phyloP scores from a whole-genome alignment of 257 asterid genomes.

The Capsicum chinense region DNA sequence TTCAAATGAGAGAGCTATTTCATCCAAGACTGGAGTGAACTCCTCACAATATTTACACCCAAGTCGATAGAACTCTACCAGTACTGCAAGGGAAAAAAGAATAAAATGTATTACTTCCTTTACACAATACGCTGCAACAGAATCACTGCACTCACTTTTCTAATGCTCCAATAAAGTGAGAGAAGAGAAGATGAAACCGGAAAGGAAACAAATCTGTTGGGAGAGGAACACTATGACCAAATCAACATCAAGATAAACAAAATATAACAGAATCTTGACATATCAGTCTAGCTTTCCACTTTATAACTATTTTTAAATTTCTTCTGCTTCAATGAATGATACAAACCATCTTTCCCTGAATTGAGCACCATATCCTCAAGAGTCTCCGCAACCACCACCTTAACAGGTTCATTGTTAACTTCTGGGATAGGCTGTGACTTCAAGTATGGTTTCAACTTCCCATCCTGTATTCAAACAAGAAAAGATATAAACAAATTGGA shows the following conservation, averaged over 20 bases:
- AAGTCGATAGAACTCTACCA: constrained; percentile 79
- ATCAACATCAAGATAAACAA: neutral
- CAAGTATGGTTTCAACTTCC: constrained; percentile 59
- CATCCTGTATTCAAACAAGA: constrained; percentile 52
- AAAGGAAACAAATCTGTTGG: neutral
- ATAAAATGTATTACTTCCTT: neutral
- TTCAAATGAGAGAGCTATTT: constrained; percentile 69
- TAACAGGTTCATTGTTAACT: constrained; percentile 75
- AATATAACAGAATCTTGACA: neutral
- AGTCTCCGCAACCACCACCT: constrained; percentile 75
- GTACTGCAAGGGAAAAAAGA: constrained; percentile 45
- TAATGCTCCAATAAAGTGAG: neutral
- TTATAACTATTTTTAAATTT: neutral
- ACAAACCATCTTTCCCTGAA: constrained; percentile 74
- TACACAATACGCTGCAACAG: neutral
- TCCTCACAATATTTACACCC: constrained; percentile 89
- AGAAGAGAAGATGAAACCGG: no score
- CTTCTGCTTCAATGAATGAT: neutral
- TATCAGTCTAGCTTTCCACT: neutral
- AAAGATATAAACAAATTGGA: neutral
- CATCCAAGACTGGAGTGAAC: constrained; percentile 84
- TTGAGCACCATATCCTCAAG: constrained; percentile 66
- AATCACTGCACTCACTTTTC: neutral
- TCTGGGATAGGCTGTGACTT: constrained; percentile 83
- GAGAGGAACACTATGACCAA: neutral